Conservation (phyloP, 257 asterid species). For the Nicotiana paniculata region DNA sequence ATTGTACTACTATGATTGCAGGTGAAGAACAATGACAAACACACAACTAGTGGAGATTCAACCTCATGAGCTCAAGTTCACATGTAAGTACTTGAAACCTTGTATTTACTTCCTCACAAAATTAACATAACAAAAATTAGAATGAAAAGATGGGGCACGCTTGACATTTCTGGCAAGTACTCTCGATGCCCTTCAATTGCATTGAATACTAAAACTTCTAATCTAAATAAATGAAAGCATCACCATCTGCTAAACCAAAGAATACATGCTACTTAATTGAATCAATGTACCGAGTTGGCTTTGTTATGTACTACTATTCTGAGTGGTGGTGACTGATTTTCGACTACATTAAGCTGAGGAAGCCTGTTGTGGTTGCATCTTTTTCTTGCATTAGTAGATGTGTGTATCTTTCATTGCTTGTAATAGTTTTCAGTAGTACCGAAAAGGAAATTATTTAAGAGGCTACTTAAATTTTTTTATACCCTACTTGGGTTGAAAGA, state of each 20-base stretch:
- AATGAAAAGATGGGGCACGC: neutral
- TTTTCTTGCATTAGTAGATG: neutral
- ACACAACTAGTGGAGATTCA: conserved; percentile 56
- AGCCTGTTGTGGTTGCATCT: neutral
- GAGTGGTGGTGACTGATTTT: neutral
- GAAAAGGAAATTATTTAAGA: neutral
- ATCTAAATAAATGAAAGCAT: neutral
- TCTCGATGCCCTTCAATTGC: neutral
- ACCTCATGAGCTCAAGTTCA: conserved; percentile 77
- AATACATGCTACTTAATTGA: neutral
- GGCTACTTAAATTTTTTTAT: neutral
- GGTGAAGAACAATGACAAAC: conserved; percentile 40
- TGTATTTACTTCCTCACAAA: neutral
- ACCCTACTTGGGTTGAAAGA: neutral
- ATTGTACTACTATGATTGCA: conserved; percentile 19
- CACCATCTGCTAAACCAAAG: neutral
- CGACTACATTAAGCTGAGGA: neutral
- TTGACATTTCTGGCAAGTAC: neutral
- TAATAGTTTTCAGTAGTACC: neutral
- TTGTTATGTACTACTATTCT: neutral
- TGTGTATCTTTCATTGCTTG: neutral
- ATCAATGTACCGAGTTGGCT: neutral
- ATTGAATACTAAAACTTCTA: neutral
- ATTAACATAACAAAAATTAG: neutral
- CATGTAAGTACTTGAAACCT: conserved; percentile 35